Percentiles rank a stretch among this genome's conserved stretches.
These are phyloP conservation scores for Xerocomus brunneocitrinus DNA, from an alignment of 768 basidiomycete species.

Conservation along the genomic window DNA sequence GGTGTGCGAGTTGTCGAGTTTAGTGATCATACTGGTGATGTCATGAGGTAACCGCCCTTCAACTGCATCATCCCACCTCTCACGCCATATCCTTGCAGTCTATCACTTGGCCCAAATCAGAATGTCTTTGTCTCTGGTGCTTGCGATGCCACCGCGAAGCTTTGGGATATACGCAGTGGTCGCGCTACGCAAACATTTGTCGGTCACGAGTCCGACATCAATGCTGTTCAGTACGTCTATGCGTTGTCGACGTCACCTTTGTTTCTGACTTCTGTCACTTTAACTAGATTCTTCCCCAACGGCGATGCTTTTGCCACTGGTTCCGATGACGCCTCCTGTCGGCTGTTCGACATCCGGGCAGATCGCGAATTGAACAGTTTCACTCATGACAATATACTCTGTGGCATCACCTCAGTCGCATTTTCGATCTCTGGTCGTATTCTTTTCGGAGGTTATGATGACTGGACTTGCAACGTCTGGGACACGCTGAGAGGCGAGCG, in stretches of 20 bases:
- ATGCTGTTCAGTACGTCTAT: constrained; percentile 87
- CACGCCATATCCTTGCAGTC: constrained; percentile 39
- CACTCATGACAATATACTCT: constrained; percentile 97
- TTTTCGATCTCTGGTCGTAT: constrained; percentile 98
- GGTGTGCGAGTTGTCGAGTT: constrained; percentile 98
- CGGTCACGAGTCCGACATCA: constrained; percentile 98
- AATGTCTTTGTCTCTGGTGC: constrained; percentile 98
- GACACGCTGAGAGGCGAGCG: constrained; percentile 98
- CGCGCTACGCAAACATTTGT: constrained; percentile 98
- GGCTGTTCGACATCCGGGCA: constrained; percentile 95
- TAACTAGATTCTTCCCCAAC: constrained; percentile 37
- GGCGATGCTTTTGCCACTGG: constrained; percentile 99
- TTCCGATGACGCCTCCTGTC: constrained; percentile 98
- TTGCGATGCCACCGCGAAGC: constrained; percentile 96
- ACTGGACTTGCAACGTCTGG: constrained; percentile 99
- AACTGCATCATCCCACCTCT: constrained; percentile 6
- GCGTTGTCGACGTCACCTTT: not conserved
- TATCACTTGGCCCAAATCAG: constrained; percentile 91
- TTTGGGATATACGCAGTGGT: constrained; percentile 98
- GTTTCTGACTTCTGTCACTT: constrained; percentile 1
- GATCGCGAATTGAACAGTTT: constrained; percentile 96
- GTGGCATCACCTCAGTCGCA: constrained; percentile 97
- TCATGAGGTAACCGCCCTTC: constrained; percentile 79
- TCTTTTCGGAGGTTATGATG: constrained; percentile 97
- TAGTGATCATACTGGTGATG: constrained; percentile 98